phyloP scores from a whole-genome alignment of 75 land plant species.

The Cryptomeria japonica region DNA sequence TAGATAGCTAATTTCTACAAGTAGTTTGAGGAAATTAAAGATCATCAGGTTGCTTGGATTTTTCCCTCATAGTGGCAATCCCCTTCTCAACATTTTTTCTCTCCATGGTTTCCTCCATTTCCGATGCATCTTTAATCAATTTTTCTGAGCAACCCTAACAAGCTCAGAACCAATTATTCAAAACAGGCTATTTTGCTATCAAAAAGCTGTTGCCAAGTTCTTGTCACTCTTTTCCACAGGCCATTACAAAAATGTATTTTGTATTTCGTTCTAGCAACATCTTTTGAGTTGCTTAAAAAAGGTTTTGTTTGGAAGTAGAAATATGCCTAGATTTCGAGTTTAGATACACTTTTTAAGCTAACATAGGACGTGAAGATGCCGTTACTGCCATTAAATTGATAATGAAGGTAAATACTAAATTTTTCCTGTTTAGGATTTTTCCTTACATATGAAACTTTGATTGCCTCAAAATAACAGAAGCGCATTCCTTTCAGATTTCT shows the following conservation, averaged over 20 bases:
- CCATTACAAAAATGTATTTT: background rate
- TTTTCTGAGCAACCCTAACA: background rate
- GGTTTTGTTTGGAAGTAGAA: background rate
- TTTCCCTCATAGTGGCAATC: background rate
- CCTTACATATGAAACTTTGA: background rate
- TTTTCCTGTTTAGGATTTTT: background rate
- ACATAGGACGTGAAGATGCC: background rate
- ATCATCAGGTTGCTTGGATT: background rate
- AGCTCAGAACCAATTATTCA: background rate
- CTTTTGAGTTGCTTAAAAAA: background rate
- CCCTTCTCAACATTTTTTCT: background rate
- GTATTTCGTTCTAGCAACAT: background rate
- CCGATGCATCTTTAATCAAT: background rate
- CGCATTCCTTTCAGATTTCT: background rate
- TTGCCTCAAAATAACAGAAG: background rate
- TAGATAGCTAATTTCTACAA: no score
- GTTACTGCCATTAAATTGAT: background rate
- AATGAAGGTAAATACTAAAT: background rate
- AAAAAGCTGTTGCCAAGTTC: background rate
- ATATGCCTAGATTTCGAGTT: background rate
- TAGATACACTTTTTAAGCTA: background rate
- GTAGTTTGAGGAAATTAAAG: no score
- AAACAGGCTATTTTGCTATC: background rate
- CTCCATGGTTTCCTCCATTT: background rate
- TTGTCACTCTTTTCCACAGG: background rate